Conservation (phyloP, 768 basidiomycete genomes). For the Podaxis pistillaris region DNA sequence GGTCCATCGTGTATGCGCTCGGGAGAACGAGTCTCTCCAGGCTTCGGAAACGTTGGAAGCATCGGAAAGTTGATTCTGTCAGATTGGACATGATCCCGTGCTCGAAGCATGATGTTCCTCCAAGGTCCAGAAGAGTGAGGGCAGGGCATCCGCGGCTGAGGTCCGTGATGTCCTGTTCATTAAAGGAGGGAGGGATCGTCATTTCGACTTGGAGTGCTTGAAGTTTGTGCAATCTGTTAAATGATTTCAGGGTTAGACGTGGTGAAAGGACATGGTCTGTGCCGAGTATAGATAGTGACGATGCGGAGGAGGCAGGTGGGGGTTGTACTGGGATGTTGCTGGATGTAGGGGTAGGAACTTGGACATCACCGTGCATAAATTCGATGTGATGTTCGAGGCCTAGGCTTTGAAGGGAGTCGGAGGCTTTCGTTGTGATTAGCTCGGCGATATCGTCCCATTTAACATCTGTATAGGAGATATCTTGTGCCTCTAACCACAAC, state of each 20-base stretch:
- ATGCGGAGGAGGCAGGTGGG: background rate
- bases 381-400: constrained; percentile 44
- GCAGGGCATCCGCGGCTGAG: background rate
- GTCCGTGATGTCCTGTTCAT: background rate
- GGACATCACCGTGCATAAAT: constrained; percentile 28
- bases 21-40: constrained; percentile 7
- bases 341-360: constrained; percentile 19
- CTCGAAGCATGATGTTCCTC: background rate
- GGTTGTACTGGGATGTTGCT: background rate
- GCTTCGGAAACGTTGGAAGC: background rate
- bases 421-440: constrained; percentile 25
- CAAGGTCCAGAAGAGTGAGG: background rate
- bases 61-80: constrained; percentile 22
- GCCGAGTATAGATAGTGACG: background rate
- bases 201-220: background rate
- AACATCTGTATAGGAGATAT: constrained; percentile 20
- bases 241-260: constrained; percentile 9
- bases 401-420: constrained; percentile 32
- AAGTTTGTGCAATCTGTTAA: background rate
- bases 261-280: background rate
- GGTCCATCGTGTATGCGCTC: background rate
- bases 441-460: constrained; percentile 36
- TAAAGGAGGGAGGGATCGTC: background rate
- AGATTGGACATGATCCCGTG: constrained; percentile 18
- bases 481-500: constrained; percentile 38